These are phyloP conservation scores for Tuber umbilicatum DNA, from an alignment of 495 filamentous ascomycete species.

Conservation along the genomic window DNA sequence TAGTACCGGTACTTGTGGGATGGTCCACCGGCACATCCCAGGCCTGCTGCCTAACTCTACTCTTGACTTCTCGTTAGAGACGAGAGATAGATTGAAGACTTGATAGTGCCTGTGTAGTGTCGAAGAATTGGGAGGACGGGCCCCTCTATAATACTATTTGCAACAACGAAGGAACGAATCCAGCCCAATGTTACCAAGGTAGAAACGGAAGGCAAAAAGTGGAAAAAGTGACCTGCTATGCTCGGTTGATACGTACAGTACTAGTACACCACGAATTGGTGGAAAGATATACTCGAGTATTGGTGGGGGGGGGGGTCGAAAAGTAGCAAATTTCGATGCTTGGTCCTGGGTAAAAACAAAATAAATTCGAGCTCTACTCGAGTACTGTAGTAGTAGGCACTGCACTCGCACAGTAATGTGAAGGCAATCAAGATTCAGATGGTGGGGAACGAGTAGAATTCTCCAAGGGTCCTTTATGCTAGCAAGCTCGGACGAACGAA, in stretches of 20 bases:
- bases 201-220: background rate
- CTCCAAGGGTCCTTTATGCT: conserved; percentile 10
- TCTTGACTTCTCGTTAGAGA: background rate
- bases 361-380: background rate
- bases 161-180: background rate
- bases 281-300: background rate
- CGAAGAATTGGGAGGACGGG: background rate
- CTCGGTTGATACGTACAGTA: background rate
- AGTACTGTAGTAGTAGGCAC: background rate
- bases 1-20: background rate
- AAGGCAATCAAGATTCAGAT: background rate
- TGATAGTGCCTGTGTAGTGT: background rate
- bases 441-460: background rate
- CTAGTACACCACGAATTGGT: background rate
- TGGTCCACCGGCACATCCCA: background rate
- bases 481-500: conserved; percentile 32
- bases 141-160: background rate
- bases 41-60: background rate
- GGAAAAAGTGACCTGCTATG: background rate
- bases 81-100: background rate
- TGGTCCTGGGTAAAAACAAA: background rate
- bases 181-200: background rate
- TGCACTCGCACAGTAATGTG: background rate
- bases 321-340: background rate
- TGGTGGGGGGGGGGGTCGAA: background rate